Evolutionary conservation across 163 green algal species (phyloP).

Genomic region (Scenedesmus sp.): DNA sequence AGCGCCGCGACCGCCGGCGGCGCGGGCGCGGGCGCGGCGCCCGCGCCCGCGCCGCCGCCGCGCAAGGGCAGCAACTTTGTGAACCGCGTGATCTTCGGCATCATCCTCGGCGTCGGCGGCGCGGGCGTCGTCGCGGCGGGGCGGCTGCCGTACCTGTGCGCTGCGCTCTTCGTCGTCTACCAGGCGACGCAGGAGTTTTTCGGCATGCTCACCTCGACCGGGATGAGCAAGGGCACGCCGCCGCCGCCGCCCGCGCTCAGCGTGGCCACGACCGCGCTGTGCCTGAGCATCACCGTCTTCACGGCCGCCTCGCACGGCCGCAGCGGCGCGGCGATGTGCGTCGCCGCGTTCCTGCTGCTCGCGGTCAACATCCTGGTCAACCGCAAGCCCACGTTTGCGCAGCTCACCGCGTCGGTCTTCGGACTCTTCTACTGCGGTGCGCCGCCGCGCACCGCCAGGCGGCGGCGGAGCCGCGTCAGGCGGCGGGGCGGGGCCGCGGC

Average conservation of each 20-base stretch:
- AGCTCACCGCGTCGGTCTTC: slow-evolving; percentile 90
- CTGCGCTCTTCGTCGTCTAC: slow-evolving; percentile 76
- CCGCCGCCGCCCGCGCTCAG: slow-evolving; percentile 73
- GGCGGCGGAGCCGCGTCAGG: no score
- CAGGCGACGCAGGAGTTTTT: slow-evolving; percentile 87
- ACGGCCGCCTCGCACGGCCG: slow-evolving; percentile 62
- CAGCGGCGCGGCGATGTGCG: slow-evolving; percentile 74
- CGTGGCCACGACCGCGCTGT: slow-evolving; percentile 76
- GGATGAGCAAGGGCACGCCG: slow-evolving; percentile 76
- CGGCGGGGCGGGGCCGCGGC: no score
- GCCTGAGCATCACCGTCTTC: slow-evolving; percentile 76
- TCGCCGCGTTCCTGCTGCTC: slow-evolving; percentile 85
- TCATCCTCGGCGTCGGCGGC: slow-evolving; percentile 68
- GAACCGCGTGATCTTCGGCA: slow-evolving; percentile 75
- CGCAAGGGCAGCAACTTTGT: slow-evolving; percentile 52
- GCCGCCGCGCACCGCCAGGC: slow-evolving; percentile 13
- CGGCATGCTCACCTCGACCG: slow-evolving; percentile 82
- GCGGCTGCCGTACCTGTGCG: slow-evolving; percentile 66
- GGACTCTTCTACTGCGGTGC: slow-evolving; percentile 95
- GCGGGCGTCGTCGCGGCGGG: slow-evolving; percentile 75
- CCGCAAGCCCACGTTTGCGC: slow-evolving; percentile 81
- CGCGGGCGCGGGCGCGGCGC: not conserved
- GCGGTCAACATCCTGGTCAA: slow-evolving; percentile 80
- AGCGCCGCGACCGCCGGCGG: no score
- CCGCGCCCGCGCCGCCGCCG: not conserved